These are phyloP conservation scores for Andrographis paniculata DNA, from an alignment of 305 asterid genomes.

Conservation along the genomic window DNA sequence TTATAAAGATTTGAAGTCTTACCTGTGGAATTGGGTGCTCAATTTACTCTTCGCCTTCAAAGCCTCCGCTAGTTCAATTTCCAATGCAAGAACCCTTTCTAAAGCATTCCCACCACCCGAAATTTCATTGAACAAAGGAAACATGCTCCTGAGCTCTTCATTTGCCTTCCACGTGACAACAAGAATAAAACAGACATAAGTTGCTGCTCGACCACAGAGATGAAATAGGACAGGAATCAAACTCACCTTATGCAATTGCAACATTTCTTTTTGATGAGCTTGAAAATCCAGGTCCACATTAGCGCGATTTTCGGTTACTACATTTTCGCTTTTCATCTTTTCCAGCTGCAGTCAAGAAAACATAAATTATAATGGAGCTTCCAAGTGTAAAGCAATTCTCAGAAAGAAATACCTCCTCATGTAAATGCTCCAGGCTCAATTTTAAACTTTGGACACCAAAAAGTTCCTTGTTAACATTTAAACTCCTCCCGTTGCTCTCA, in stretches of 20 bases:
- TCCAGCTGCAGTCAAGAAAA: conserved; percentile 55
- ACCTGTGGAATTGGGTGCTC: conserved; percentile 68
- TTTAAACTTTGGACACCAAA: conserved; percentile 48
- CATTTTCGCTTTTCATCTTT: conserved; percentile 87
- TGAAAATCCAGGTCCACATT: conserved; percentile 33
- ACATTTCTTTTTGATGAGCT: conserved; percentile 45
- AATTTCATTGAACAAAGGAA: conserved; percentile 60
- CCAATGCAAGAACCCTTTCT: conserved; percentile 88
- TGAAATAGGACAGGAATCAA: conserved; percentile 8
- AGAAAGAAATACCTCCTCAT: conserved; percentile 61
- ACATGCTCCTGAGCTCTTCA: conserved; percentile 79
- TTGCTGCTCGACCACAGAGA: conserved; percentile 7
- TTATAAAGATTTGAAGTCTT: conserved; percentile 14
- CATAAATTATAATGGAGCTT: background rate
- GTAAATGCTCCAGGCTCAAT: conserved; percentile 80
- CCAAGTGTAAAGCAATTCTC: conserved; percentile 2
- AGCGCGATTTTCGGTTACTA: conserved; percentile 26
- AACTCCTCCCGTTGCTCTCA: conserved; percentile 31
- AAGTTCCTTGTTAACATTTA: conserved; percentile 23
- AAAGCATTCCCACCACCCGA: conserved; percentile 66
- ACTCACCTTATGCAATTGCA: conserved; percentile 62
- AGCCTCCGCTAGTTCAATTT: conserved; percentile 93
- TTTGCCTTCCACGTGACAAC: conserved; percentile 47
- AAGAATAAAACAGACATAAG: conserved; percentile 17
- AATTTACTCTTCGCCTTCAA: conserved; percentile 59